These are phyloP conservation scores for Cladosporium austrohemisphaericum DNA, from an alignment of 2,329 filamentous ascomycete species.

Conservation along the genomic window DNA sequence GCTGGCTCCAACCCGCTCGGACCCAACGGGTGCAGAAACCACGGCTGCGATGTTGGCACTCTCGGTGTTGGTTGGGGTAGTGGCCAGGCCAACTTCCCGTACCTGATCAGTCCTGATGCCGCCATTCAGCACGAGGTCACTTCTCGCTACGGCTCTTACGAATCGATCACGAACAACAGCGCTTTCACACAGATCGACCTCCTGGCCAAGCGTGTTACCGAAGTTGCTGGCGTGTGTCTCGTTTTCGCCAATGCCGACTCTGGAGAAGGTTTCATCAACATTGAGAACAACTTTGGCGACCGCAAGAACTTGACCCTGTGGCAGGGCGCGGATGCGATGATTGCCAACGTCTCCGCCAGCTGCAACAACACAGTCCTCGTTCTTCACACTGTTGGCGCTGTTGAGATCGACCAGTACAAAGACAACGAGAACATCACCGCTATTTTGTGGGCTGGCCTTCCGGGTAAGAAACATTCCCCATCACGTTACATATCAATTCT, in stretches of 20 bases:
- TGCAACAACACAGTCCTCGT: slow-evolving; percentile 86
- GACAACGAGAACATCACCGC: slow-evolving; percentile 72
- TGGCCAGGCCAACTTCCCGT: slow-evolving; percentile 38
- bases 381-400: slow-evolving; percentile 76
- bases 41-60: slow-evolving; percentile 45
- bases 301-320: slow-evolving; percentile 48
- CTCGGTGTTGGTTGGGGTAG: slow-evolving; percentile 48
- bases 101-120: slow-evolving; percentile 29
- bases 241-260: slow-evolving; percentile 32
- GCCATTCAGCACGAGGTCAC: slow-evolving; percentile 29
- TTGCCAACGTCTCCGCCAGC: slow-evolving; percentile 69
- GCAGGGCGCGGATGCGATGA: slow-evolving; percentile 45
- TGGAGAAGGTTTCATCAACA: slow-evolving; percentile 49
- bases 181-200: slow-evolving; percentile 27
- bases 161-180: slow-evolving; percentile 29
- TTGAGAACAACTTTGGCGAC: slow-evolving; percentile 43
- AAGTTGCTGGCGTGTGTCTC: slow-evolving; percentile 37
- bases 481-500: background rate
- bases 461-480: background rate
- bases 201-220: slow-evolving; percentile 38
- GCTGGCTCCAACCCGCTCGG: slow-evolving; percentile 44
- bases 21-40: slow-evolving; percentile 46
- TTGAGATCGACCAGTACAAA: slow-evolving; percentile 69
- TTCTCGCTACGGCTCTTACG: slow-evolving; percentile 22
- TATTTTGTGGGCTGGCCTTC: slow-evolving; percentile 70